These are phyloP conservation scores for Kodamaea anthophila DNA, from an alignment of 1,139 yeast species.

Conservation along the genomic window DNA sequence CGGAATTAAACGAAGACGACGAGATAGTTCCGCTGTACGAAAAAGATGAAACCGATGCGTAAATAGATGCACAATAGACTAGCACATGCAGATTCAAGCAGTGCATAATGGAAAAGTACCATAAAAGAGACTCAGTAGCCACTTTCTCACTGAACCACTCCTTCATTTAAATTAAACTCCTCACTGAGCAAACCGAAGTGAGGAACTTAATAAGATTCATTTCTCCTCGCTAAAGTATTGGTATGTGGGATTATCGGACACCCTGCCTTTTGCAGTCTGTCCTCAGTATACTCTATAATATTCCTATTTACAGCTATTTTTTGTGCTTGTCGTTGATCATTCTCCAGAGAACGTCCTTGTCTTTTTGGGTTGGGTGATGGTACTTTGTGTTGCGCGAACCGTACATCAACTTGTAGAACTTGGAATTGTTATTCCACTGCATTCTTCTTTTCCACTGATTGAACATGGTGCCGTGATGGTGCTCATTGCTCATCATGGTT, in stretches of 20 bases:
- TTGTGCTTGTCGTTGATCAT: constrained; percentile 56
- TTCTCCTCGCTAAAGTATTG: too few species aligned
- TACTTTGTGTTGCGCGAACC: constrained; percentile 26
- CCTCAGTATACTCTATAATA: constrained; percentile 2
- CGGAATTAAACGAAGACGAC: constrained; percentile 18
- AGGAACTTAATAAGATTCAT: too few species aligned
- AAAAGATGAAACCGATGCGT: constrained; percentile 20
- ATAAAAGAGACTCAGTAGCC: too few species aligned
- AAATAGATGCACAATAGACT: too few species aligned
- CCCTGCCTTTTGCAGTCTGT: too few species aligned
- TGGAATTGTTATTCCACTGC: constrained; percentile 10
- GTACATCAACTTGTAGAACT: constrained; percentile 21
- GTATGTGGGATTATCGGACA: too few species aligned
- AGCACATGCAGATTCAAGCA: too few species aligned
- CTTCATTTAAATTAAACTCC: too few species aligned
- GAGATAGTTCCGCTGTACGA: constrained; percentile 14
- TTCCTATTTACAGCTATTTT: constrained; percentile 2
- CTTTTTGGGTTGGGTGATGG: constrained; percentile 36
- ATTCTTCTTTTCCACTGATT: constrained; percentile 3
- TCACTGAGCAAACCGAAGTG: too few species aligned
- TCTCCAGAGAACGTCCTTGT: constrained; percentile 63
- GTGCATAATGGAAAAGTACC: too few species aligned
- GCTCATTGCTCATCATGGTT: constrained; percentile 48
- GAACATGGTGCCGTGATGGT: constrained; percentile 1
- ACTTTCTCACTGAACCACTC: too few species aligned